These are phyloP conservation scores for Clitocybe nebularis DNA, from an alignment of 1,284 basidiomycete genomes.

Conservation along the genomic window DNA sequence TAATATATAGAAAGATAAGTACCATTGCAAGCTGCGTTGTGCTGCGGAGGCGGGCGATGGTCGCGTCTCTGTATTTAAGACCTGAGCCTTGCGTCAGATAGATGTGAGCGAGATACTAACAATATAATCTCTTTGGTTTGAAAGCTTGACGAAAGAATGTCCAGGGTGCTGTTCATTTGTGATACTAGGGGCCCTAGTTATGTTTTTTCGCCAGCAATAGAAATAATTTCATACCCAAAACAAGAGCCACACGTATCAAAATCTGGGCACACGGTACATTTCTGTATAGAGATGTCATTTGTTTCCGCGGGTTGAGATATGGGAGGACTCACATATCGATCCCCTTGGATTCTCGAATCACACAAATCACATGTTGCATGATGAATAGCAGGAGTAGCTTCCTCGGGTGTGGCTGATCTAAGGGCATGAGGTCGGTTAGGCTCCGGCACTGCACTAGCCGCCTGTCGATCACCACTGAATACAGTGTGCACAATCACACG, in stretches of 20 bases:
- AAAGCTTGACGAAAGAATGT: conserved; percentile 74
- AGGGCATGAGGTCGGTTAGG: conserved; percentile 9
- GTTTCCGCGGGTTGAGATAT: not conserved
- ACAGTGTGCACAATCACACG: conserved; percentile 62
- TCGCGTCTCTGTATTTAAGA: conserved; percentile 24
- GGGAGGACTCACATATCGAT: conserved; percentile 50
- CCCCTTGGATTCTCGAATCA: conserved; percentile 63
- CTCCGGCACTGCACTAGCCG: no score
- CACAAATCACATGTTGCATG: conserved; percentile 77
- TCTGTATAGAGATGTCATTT: conserved; percentile 35
- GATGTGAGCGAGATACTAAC: no score
- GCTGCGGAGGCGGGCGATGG: conserved; percentile 22
- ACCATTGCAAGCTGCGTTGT: conserved; percentile 54
- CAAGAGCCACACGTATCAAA: conserved; percentile 75
- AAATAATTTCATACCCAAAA: conserved; percentile 43
- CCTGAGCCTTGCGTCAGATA: no score
- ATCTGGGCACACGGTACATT: conserved; percentile 72
- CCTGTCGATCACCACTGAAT: conserved; percentile 35
- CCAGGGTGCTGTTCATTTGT: conserved; percentile 69
- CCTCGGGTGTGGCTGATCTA: conserved; percentile 10
- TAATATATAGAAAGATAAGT: conserved; percentile 7
- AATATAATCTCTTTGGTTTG: conserved; percentile 53
- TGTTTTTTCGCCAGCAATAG: not conserved
- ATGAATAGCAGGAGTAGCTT: conserved; percentile 24
- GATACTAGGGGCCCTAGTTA: conserved; percentile 39